These are phyloP conservation scores for Ulmus americana DNA, from an alignment of 331 rosid genomes.

Conservation along the genomic window DNA sequence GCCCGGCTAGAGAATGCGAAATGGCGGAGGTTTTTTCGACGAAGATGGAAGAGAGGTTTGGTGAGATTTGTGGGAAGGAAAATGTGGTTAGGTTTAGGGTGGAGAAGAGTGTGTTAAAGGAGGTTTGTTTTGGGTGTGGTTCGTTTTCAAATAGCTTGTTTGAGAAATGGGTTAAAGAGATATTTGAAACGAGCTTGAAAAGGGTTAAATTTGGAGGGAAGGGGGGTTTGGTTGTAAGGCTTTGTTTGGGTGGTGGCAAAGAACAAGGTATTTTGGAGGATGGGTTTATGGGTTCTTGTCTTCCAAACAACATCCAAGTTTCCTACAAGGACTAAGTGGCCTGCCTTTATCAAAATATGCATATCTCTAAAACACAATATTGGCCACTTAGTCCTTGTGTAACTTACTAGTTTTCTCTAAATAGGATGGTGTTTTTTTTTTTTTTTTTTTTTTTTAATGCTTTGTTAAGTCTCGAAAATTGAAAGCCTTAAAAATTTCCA, in stretches of 20 bases:
- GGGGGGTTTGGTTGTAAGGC: constrained; percentile 67
- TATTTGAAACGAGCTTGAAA: constrained; percentile 62
- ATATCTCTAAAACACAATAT: no score
- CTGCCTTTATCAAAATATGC: not conserved
- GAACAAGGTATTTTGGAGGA: constrained; percentile 52
- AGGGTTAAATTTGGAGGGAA: constrained; percentile 63
- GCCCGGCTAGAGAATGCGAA: constrained; percentile 42
- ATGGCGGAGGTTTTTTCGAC: constrained; percentile 36
- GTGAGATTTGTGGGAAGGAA: constrained; percentile 42
- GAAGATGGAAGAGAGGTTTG: constrained; percentile 48
- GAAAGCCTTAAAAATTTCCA: no score
- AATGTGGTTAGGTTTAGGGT: constrained; percentile 49
- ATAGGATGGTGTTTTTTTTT: not conserved
- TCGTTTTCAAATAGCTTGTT: constrained; percentile 58
- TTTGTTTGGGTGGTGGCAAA: constrained; percentile 65
- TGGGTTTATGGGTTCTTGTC: constrained; percentile 70
- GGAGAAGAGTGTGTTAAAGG: constrained; percentile 64
- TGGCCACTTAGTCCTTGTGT: no score
- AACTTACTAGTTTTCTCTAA: no score
- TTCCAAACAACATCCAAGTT: constrained; percentile 66
- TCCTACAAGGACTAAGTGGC: constrained; percentile 36
- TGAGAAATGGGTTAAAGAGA: constrained; percentile 80
- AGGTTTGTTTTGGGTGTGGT: constrained; percentile 50
- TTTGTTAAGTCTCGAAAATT: not conserved
- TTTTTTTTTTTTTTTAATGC: not conserved